Evolutionary conservation across 495 filamentous ascomycete genomes (phyloP).

Genomic region (Bathelium albidoporum): DNA sequence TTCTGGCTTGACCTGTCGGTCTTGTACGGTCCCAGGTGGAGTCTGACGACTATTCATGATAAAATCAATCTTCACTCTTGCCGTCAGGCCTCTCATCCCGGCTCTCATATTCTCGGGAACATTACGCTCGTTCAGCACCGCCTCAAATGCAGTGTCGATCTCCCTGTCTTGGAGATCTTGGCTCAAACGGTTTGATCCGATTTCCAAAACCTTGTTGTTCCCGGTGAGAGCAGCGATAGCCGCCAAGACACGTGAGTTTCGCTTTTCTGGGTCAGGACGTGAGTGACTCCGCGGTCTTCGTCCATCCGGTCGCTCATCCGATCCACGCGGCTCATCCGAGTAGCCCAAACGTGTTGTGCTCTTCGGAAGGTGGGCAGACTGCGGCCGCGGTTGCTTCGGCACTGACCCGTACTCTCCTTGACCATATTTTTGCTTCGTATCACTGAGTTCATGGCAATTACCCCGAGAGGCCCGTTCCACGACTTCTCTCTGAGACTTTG

Average conservation of each 20-base stretch:
- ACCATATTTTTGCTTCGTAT: neutral
- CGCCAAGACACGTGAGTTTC: constrained; percentile 48
- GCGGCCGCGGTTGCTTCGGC: neutral
- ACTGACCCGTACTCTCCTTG: neutral
- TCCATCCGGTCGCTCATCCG: neutral
- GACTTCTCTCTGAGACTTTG: neutral
- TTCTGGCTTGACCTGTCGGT: neutral
- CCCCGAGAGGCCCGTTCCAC: neutral
- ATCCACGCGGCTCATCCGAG: neutral
- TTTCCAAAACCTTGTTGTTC: constrained; percentile 23
- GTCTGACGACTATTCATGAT: constrained; percentile 49
- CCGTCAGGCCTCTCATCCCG: constrained; percentile 82
- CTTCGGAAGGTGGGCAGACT: neutral
- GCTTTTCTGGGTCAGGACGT: constrained; percentile 13
- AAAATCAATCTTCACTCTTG: constrained; percentile 89
- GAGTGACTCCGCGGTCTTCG: neutral
- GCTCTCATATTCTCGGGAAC: constrained; percentile 88
- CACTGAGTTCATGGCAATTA: neutral
- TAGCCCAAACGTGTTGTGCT: neutral
- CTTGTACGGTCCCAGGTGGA: neutral
- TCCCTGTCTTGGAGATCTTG: constrained; percentile 33
- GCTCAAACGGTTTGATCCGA: constrained; percentile 12
- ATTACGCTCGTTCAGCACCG: constrained; percentile 71
- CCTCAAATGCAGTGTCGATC: constrained; percentile 46
- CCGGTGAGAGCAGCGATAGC: constrained; percentile 54